These are phyloP conservation scores for Gentiana dahurica DNA, from an alignment of 257 asterid genomes.

Conservation along the genomic window DNA sequence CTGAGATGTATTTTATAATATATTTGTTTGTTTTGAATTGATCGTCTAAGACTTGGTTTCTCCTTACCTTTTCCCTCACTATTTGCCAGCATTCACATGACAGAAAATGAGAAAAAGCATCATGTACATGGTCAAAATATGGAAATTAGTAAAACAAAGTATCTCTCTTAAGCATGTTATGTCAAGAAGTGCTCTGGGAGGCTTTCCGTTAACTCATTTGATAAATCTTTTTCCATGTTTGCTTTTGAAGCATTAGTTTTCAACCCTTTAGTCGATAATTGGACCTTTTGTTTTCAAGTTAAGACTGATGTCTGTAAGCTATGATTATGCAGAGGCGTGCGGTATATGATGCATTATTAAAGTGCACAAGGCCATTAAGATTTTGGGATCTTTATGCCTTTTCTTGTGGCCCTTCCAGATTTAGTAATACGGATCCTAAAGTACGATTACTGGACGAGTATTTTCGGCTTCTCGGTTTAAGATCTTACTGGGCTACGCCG, in stretches of 20 bases:
- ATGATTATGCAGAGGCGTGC: slow-evolving; percentile 72
- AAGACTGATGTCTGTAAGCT: slow-evolving; percentile 14
- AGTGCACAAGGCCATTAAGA: slow-evolving; percentile 67
- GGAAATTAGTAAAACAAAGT: no score
- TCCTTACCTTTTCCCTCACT: no score
- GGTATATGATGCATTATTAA: slow-evolving; percentile 62
- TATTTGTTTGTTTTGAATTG: not conserved
- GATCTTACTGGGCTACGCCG: slow-evolving; percentile 43
- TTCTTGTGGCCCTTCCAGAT: slow-evolving; percentile 52
- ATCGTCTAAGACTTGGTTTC: no score
- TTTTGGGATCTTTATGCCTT: slow-evolving; percentile 93
- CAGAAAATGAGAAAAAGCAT: no score
- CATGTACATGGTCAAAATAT: no score
- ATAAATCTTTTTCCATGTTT: no score
- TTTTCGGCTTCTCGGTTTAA: slow-evolving; percentile 79
- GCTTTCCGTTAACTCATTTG: no score
- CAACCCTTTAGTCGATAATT: not conserved
- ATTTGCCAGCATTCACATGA: no score
- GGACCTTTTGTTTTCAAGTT: not conserved
- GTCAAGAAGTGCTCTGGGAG: no score
- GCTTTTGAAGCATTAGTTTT: no score
- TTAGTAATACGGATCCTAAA: slow-evolving; percentile 48
- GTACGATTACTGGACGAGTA: slow-evolving; percentile 79
- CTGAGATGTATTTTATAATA: not conserved
- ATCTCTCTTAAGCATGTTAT: no score